Evolutionary conservation across 306 rosid species (phyloP), one percentile per base, ranked within the genome.

Genomic region (Prinsepia uniflora): DNA sequence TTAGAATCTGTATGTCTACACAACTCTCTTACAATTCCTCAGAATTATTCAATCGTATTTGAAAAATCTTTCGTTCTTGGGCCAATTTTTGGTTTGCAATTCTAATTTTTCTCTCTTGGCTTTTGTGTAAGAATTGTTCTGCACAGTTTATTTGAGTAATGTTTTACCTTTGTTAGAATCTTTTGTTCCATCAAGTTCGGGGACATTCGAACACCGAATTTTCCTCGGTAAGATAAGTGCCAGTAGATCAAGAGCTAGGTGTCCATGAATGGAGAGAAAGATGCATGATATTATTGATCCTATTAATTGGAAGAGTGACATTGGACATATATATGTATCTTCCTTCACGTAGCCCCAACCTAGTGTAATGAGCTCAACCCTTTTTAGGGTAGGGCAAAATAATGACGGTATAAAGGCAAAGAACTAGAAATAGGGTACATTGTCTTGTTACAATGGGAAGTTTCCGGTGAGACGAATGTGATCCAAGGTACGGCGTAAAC

Each of bases 391-490:
- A 18, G 64, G 42, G 79, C 70, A 69, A 60, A 58, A 8, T 13
- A 49, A 41, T 47, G 46, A 45, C 63, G 52, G 65, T 19, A 24
- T 2, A 43, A 55, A 43, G 58, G 61, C 53, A 70, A 56, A 68
- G 54, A 52, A 49, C 24, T 54, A 24, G 62, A 24, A 41, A 36
- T 19, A 49, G 55, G 58, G 72, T 58, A 39, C 46, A 68, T 30
- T 5, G 41, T 6, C 39, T 57, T 53, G 57, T 83, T 82, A 89
- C 79, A 83, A 63, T 5, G 99, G 99, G 78, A 95, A 81, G 75
- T 65, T 72, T 80, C 99, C 97, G 0, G 96, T 87, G 63, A 68
- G 57, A 70, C 59, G 87, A 73, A 95, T 91, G 84, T 95, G 99
- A 5, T 91, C 91, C 39, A 95, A 96, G 2, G 97, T 95, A 14